Base-by-base conservation (phyloP, 169 alveolate genomes). In the Perkinsus chesapeaki region DNA sequence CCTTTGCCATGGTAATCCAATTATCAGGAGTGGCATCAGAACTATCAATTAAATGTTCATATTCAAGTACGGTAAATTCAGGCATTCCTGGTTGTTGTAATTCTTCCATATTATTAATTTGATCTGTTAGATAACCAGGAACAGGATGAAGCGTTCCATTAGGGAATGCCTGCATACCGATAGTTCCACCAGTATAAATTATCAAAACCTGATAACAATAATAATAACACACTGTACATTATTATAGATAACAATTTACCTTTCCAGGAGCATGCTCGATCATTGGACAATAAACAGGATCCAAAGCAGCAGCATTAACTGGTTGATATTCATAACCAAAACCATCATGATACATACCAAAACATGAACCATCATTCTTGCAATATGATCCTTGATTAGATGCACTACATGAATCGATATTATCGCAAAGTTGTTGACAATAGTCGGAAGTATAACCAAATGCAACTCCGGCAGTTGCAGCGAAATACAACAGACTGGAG, bases 131-230 rank as follows among this genome's bases (percentile, higher is more conserved):
- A 39, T 36, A 91, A 0, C 72, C 73, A 48, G 92, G 73, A 7
- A 91, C 92, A 10, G 95, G 72, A 73, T 48, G 91, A 37, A 92
- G 91, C 3, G 96, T 96, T 39, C 93, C 93, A 19, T 94, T 82
- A 39, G 92, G 92, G 82, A 12, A 60, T 0, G 82, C 36, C 36
- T 92, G 95, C 96, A 95, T 95, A 23, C 97, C 96, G 36, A 96
- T 92, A 31, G 97, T 96, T 0, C 97, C 97, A 27, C 97, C 97
- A 0, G 97, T 95, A 94, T 95, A 94, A 23, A 96, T 39, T 16
- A 95, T 73, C 9, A 96, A 94, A 19, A 96, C 96, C 72, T 60
- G 31, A 5, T 7, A 47, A 47, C 72, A 47, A 47, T 19, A 47
- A 47, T 9, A 47, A 47, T 9, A 47, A 10, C 9, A 10, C 72